Evolutionary conservation across 192 early-diverging fungal species (phyloP), one percentile per base, ranked within the genome.

Genomic region (Coemansia sp.): DNA sequence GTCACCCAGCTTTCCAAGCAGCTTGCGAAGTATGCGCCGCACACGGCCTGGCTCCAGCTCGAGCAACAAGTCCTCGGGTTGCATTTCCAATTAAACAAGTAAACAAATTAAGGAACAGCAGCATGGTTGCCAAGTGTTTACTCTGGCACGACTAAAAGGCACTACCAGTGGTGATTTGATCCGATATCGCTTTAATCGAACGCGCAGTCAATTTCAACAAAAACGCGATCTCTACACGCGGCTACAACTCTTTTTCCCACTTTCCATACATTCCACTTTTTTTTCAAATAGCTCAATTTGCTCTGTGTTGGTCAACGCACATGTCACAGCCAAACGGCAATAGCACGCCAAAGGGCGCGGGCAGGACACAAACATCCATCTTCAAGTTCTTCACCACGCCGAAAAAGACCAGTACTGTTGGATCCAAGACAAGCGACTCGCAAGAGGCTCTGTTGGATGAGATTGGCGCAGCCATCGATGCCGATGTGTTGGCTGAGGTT

Each of bases 321-420:
- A 81, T 81, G 74, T 48, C 79, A 29, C 57, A 62, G 19, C 46
- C 50, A 51, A 68, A 46, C 14, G 59, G 31, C 66, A 73, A 59
- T 36, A 50, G 68, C 63, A 83, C 75, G 63, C 75, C 80, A 34
- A 74, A 72, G 62, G 50, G 69, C 44, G 63, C 66, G 31, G 51
- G 27, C 21, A 73, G 71, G 11, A 78, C 68, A 37, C 80, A 83
- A 44, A 67, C 75, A 5, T 74, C 72, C 10, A 63, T 83, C 40
- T 72, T 78, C 44, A 83, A 73, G 72, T 83, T 83, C 60, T 83
- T 83, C 34, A 29, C 50, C 13, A 78, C 80, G 2, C 75, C 69
- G 31, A 78, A 72, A 31, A 69, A 59, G 50, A 33, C 61, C 16
- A 48, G 41, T 6, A 51, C 40, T 16, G 36, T 21, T 7, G 29